phyloP scores from a whole-genome alignment of 768 basidiomycete genomes.

The Leucocoprinus leucothites region DNA sequence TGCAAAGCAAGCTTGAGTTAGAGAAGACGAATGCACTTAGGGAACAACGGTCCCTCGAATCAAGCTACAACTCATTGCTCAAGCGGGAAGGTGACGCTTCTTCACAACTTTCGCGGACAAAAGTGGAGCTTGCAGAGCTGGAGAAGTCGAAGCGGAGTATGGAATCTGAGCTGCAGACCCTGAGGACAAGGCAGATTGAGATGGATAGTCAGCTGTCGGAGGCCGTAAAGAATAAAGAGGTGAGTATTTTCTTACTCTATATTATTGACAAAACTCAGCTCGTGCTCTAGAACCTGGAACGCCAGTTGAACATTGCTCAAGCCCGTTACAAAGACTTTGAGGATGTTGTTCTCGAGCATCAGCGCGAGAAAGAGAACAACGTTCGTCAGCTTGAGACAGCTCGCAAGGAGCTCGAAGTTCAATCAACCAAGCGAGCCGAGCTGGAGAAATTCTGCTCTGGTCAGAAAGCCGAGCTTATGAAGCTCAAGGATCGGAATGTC shows the following conservation, averaged over 20 bases:
- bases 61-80: conserved; percentile 61
- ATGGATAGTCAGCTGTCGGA: conserved; percentile 62
- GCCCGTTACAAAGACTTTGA: conserved; percentile 83
- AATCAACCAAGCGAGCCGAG: conserved; percentile 68
- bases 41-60: conserved; percentile 58
- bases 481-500: conserved; percentile 63
- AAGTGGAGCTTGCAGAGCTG: conserved; percentile 48
- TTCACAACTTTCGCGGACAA: conserved; percentile 45
- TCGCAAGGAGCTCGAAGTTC: conserved; percentile 71
- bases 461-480: conserved; percentile 68
- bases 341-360: conserved; percentile 79
- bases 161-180: conserved; percentile 70
- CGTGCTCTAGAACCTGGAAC: conserved; percentile 70
- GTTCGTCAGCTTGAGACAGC: conserved; percentile 68
- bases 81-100: conserved; percentile 56
- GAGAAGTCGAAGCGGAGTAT: conserved; percentile 66
- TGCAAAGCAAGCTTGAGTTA: conserved; percentile 69
- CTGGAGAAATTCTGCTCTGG: conserved; percentile 62
- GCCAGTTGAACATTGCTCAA: conserved; percentile 69
- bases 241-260: too few relatives aligned
- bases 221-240: conserved; percentile 69
- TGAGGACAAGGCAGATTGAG: conserved; percentile 70
- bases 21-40: conserved; percentile 66
- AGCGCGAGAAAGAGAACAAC: conserved; percentile 76
- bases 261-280: too few relatives aligned